Conservation (phyloP, 1,284 basidiomycete species). For the Ceratobasidium sp. region DNA sequence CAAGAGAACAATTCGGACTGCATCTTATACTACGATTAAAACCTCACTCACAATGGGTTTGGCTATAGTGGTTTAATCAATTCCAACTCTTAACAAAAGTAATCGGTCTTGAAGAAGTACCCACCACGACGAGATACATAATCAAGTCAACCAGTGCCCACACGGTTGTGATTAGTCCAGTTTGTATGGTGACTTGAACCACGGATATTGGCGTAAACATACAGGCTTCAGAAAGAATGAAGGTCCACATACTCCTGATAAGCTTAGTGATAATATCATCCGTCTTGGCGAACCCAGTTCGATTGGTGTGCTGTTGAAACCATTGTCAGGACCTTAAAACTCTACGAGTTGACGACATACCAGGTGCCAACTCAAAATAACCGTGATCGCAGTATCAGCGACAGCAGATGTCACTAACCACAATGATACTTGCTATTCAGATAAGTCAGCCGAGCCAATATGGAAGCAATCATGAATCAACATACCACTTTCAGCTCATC, state of each 20-base stretch:
- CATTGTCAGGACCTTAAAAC: background rate
- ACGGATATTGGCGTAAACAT: background rate
- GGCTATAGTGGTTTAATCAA: background rate
- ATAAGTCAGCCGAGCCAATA: background rate
- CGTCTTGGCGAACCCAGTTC: constrained; percentile 51
- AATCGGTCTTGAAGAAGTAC: constrained; percentile 23
- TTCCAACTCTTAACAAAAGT: background rate
- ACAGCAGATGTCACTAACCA: constrained; percentile 47
- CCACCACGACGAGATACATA: constrained; percentile 51
- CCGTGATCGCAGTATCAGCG: constrained; percentile 52
- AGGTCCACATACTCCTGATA: constrained; percentile 52
- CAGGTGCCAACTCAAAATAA: constrained; percentile 51
- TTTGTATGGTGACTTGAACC: constrained; percentile 53
- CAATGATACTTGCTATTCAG: constrained; percentile 45
- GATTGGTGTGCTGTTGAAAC: constrained; percentile 52
- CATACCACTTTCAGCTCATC: constrained; percentile 48
- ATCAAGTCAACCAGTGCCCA: constrained; percentile 51
- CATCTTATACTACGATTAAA: background rate
- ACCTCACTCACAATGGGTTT: constrained; percentile 12
- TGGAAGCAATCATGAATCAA: background rate
- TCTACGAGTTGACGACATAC: too few species aligned
- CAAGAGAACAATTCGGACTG: background rate
- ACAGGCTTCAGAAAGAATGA: background rate
- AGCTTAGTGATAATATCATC: constrained; percentile 54
- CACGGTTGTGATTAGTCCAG: constrained; percentile 51